phyloP scores from a whole-genome alignment of 768 basidiomycete species.

The Pseudohyphozyma bogoriensis region DNA sequence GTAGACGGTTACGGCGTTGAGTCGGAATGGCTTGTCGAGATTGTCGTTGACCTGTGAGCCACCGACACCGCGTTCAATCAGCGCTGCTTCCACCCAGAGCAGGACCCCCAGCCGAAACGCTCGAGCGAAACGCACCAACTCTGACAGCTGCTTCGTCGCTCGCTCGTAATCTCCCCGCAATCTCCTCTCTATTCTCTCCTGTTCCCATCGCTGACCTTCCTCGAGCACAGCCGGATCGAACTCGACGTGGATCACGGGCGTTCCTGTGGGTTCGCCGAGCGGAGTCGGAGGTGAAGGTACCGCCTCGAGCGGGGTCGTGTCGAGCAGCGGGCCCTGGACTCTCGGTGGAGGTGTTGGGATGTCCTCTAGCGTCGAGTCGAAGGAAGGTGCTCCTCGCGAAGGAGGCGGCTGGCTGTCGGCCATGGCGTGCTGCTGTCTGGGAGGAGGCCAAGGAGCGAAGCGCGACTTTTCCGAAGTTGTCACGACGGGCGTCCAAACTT shows the following conservation, averaged over 20 bases:
- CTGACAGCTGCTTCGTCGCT: constrained; percentile 51
- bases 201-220: constrained; percentile 61
- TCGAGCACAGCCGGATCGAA: constrained; percentile 32
- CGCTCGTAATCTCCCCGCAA: constrained; percentile 70
- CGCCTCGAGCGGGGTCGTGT: too few species aligned
- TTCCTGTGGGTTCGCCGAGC: neutral
- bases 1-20: constrained; percentile 70
- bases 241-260: neutral
- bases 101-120: neutral
- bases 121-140: constrained; percentile 46
- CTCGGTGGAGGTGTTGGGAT: neutral
- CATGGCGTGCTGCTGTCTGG: too few species aligned
- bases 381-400: too few species aligned
- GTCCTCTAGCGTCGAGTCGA: constrained; percentile 5
- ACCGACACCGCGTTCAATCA: neutral
- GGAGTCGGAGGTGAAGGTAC: neutral
- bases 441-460: too few species aligned
- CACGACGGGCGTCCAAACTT: too few species aligned
- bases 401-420: too few species aligned
- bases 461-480: too few species aligned
- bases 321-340: constrained; percentile 11
- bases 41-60: constrained; percentile 54
- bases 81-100: neutral
- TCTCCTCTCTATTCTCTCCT: constrained; percentile 58
- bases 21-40: constrained; percentile 53